Conservation (phyloP, 352 stramenopile species). For the Globisporangium splendens region DNA sequence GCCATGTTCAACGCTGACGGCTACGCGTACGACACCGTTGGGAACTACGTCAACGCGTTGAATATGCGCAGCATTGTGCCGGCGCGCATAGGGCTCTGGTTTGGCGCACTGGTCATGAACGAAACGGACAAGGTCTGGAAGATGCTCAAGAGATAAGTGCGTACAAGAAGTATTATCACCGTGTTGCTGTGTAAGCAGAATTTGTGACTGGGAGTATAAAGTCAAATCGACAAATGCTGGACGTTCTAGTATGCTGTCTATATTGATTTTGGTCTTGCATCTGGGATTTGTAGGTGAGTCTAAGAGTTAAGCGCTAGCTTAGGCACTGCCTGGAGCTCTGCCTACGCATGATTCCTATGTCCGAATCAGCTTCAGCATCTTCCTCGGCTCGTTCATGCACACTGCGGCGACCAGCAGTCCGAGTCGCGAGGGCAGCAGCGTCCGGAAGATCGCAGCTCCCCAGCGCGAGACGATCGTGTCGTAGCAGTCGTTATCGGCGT, state of each 20-base stretch:
- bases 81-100: constrained; percentile 5
- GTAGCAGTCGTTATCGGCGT: constrained; percentile 37
- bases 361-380: constrained; percentile 8
- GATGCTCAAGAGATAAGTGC: neutral
- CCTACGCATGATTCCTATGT: neutral
- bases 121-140: no score
- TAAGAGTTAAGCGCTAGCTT: neutral
- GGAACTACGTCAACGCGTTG: constrained; percentile 5
- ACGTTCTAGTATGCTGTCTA: no score
- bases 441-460: constrained; percentile 26
- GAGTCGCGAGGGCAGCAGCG: constrained; percentile 34
- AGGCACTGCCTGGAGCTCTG: neutral
- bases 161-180: neutral
- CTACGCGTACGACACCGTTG: constrained; percentile 49
- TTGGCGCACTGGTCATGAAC: neutral
- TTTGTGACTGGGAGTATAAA: no score
- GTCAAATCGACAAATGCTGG: no score
- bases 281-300: no score
- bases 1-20: constrained; percentile 17
- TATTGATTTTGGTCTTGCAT: no score
- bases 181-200: neutral
- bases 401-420: constrained; percentile 39
- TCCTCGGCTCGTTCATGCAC: constrained; percentile 17
- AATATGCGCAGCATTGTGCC: constrained; percentile 6
- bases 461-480: constrained; percentile 47